Evolutionary conservation across 1,284 basidiomycete genomes (phyloP), one percentile per base, ranked within the genome.

Genomic region (Cutaneotrichosporon mucoides): DNA sequence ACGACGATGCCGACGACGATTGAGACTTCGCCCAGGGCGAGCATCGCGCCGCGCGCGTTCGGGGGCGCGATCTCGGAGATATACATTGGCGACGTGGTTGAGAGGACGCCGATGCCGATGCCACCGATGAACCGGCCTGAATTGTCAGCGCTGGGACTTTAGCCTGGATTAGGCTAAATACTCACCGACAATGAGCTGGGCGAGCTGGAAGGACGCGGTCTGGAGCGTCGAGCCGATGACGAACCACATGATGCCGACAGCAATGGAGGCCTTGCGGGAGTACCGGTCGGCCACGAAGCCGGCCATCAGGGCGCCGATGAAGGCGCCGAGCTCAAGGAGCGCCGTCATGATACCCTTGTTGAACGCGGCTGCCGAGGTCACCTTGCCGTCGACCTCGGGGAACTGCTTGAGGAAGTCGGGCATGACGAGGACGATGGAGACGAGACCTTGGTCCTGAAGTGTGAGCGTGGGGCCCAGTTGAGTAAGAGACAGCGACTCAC

Each of bases 1-100:
- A 60, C 40, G 6, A 60, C 58, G 7, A 64, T 65, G 13, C 69
- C 88, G 61, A 87, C 84, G 0, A 86, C 86, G 69, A 90, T 89
- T 5, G 85, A 84, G 11, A 88, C 79, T 67, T 88, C 87, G 70
- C 90, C 88, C 11, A 91, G 81, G 2, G 85, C 86, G 44, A 90
- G 87, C 45, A 90, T 79, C 69, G 86, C 85, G 6, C 88, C 89
- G 59, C 89, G 84, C 10, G 90, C 85, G 44, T 72, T 67, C 0
- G 70, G 70, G 1, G 68, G 66, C 0, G 67, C 59, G 35, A 70
- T 62, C 49, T 78, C 76, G 5, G 75, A 67, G 41, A 78, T 72
- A 62, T 76, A 78, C 35, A 76, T 66, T 34, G 79, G 79, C 11
- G 78, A 72, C 2, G 57, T 73, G 62, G 42, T 72, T 63, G 62